Conservation (phyloP, 768 basidiomycete genomes). For the Leucocoprinus leucothites region DNA sequence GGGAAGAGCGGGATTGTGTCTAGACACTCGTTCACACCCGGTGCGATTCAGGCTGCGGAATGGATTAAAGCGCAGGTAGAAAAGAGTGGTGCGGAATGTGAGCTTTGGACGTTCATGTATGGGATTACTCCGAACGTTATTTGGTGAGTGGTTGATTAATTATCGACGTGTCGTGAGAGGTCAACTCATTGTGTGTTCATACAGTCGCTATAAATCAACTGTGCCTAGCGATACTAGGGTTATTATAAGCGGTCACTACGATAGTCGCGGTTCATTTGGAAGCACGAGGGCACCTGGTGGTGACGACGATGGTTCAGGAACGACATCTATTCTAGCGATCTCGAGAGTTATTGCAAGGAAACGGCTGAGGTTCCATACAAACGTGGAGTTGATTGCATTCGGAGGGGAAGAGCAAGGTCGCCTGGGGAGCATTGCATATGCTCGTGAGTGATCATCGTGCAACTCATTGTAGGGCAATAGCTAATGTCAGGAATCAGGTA, state of each 20-base stretch:
- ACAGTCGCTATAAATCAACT: constrained; percentile 56
- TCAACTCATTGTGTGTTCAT: not conserved
- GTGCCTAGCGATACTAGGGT: constrained; percentile 60
- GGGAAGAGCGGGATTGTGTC: constrained; percentile 66
- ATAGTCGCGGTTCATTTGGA: constrained; percentile 89
- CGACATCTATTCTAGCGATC: constrained; percentile 73
- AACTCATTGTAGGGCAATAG: not conserved
- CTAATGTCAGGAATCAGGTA: constrained; percentile 33
- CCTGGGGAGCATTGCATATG: constrained; percentile 74
- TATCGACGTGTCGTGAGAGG: too few species aligned
- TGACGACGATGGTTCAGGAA: constrained; percentile 54
- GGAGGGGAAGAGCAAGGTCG: constrained; percentile 93
- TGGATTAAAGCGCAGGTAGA: constrained; percentile 79
- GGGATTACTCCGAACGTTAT: constrained; percentile 88
- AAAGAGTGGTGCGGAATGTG: constrained; percentile 71
- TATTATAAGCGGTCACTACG: constrained; percentile 84
- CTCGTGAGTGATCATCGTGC: constrained; percentile 47
- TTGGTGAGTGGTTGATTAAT: constrained; percentile 47
- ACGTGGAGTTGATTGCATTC: constrained; percentile 80
- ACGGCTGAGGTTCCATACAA: constrained; percentile 66
- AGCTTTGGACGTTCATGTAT: constrained; percentile 56
- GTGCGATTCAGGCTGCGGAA: constrained; percentile 59
- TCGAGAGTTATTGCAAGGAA: constrained; percentile 69
- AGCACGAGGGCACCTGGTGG: constrained; percentile 58
- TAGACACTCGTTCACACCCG: constrained; percentile 78